A percentile compares a stretch with the other conserved stretches of the same genome.
Conservation (phyloP, 257 asterid genomes). For the Solanum raphanifolium region DNA sequence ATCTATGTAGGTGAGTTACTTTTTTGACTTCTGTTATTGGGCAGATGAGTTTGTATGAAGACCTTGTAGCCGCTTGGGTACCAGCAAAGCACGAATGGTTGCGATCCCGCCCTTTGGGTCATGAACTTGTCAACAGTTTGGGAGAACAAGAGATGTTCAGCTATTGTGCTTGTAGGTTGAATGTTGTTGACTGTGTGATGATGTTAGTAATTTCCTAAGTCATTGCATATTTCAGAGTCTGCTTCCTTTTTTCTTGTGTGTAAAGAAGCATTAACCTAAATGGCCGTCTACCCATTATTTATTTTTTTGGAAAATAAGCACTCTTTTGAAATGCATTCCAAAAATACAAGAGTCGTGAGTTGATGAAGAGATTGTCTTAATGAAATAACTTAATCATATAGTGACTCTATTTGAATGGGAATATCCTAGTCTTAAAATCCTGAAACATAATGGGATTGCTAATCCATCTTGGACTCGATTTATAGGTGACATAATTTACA, state of each 20-base stretch:
- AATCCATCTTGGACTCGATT: neutral
- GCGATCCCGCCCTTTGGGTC: conserved; percentile 66
- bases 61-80: conserved; percentile 97
- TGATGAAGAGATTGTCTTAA: neutral
- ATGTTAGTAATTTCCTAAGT: conserved; percentile 9
- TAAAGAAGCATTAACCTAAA: neutral
- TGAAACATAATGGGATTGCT: neutral
- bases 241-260: neutral
- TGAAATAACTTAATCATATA: neutral
- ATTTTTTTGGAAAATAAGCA: neutral
- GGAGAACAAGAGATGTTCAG: conserved; percentile 80
- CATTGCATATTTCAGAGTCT: neutral
- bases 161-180: conserved; percentile 87
- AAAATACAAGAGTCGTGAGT: neutral
- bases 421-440: neutral
- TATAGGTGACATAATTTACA: neutral
- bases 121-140: conserved; percentile 56
- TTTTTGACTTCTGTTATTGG: conserved; percentile 3
- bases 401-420: neutral
- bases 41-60: conserved; percentile 98
- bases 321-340: neutral
- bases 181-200: conserved; percentile 14
- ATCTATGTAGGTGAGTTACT: neutral
- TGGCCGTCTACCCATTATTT: neutral
- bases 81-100: conserved; percentile 92